A percentile compares a stretch with the other conserved stretches of the same genome.
Evolutionary conservation across 108 stramenopile genomes (phyloP).

Genomic region (Aurantiochytrium sp.): DNA sequence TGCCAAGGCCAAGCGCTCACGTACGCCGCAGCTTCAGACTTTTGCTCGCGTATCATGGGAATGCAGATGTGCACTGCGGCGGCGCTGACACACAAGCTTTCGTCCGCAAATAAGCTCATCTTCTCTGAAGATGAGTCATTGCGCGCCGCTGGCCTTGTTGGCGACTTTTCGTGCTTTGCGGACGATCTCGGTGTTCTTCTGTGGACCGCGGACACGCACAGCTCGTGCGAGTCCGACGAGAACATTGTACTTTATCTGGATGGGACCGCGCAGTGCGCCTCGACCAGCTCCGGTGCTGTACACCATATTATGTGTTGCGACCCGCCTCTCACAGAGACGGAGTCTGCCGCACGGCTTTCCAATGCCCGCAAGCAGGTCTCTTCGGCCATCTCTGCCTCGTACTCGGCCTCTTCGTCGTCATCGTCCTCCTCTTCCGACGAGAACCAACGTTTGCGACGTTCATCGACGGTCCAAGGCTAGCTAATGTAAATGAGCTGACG

Average conservation of each 20-base stretch:
- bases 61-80: neutral
- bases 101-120: neutral
- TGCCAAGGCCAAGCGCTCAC: neutral
- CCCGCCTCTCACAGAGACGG: neutral
- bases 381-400: neutral
- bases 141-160: neutral
- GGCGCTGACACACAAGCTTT: neutral
- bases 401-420: neutral
- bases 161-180: neutral
- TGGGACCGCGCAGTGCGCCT: neutral
- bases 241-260: neutral
- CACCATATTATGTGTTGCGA: neutral
- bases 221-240: neutral
- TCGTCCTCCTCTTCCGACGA: too few species aligned
- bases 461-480: too few species aligned
- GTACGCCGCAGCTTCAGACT: neutral
- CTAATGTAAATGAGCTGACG: too few species aligned
- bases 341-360: neutral
- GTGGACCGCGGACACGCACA: neutral
- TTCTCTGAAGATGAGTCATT: neutral
- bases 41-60: neutral
- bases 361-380: neutral
- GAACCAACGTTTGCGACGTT: too few species aligned
- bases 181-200: neutral
- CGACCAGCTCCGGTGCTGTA: neutral